Evolutionary conservation across 768 basidiomycete genomes (phyloP).

Genomic region (Mycena vulgaris): DNA sequence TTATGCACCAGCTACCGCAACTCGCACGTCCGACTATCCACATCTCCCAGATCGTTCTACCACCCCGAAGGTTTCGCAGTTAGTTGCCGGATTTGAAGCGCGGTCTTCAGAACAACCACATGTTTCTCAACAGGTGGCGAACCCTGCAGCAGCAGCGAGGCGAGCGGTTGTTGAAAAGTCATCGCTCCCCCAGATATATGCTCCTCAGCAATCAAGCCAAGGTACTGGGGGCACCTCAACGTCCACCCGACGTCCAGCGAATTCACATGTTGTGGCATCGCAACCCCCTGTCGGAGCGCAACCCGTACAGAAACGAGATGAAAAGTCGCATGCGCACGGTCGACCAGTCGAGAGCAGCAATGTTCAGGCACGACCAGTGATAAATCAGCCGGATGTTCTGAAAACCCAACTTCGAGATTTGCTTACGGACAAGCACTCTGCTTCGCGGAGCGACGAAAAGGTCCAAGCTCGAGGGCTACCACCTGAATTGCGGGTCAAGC

Average conservation of each 20-base stretch:
- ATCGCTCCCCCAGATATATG: slow-evolving; percentile 15
- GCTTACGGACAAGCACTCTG: slow-evolving; percentile 27
- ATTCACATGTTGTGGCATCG: slow-evolving; percentile 7
- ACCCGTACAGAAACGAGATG: neutral
- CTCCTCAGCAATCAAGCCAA: slow-evolving; percentile 9
- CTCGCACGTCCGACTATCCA: slow-evolving; percentile 10
- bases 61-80: slow-evolving; percentile 33
- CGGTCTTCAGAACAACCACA: slow-evolving; percentile 25
- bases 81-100: slow-evolving; percentile 38
- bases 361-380: neutral
- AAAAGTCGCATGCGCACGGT: neutral
- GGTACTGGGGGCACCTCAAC: neutral
- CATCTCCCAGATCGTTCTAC: slow-evolving; percentile 17
- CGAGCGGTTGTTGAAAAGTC: slow-evolving; percentile 17
- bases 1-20: slow-evolving; percentile 23
- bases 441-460: slow-evolving; percentile 17
- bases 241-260: slow-evolving; percentile 3
- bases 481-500: slow-evolving; percentile 11
- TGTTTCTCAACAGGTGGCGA: neutral
- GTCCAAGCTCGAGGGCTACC: neutral
- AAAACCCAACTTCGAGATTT: slow-evolving; percentile 31
- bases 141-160: slow-evolving; percentile 1
- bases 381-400: slow-evolving; percentile 25
- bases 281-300: slow-evolving; percentile 3
- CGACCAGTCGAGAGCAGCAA: slow-evolving; percentile 14